Conservation (phyloP, 2,329 filamentous ascomycete genomes). For the Rhynchosporium agropyri region DNA sequence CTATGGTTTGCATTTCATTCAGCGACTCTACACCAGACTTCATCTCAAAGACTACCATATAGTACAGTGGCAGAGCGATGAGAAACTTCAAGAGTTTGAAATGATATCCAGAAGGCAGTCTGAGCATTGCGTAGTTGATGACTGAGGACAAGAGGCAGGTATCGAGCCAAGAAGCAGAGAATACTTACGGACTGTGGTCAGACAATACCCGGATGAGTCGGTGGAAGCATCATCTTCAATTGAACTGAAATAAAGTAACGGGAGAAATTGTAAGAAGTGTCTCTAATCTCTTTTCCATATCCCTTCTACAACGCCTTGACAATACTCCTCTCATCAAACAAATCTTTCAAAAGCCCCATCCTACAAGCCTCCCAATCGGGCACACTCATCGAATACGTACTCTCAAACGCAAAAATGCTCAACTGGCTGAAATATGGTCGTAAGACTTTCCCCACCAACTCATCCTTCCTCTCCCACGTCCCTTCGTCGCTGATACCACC, state of each 20-base stretch:
- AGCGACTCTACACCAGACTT: too few species aligned
- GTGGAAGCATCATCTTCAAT: too few species aligned
- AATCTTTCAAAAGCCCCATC: conserved; percentile 66
- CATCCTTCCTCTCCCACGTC: conserved; percentile 61
- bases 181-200: too few species aligned
- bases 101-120: too few species aligned
- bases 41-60: too few species aligned
- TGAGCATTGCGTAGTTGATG: too few species aligned
- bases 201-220: too few species aligned
- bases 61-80: too few species aligned
- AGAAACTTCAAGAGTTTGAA: too few species aligned
- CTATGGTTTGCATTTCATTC: too few species aligned
- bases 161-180: too few species aligned
- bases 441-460: conserved; percentile 75
- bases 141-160: too few species aligned
- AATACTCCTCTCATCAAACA: conserved; percentile 78
- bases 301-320: conserved; percentile 52
- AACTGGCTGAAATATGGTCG: conserved; percentile 88
- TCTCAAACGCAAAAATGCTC: conserved; percentile 92
- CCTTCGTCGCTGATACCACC: conserved; percentile 57
- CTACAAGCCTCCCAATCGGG: conserved; percentile 68
- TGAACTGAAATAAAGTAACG: not conserved
- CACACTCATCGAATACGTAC: conserved; percentile 80
- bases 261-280: not conserved
- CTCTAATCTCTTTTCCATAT: not conserved